Evolutionary conservation across 108 stramenopile species (phyloP).

Genomic region (Heterococcus sp.): DNA sequence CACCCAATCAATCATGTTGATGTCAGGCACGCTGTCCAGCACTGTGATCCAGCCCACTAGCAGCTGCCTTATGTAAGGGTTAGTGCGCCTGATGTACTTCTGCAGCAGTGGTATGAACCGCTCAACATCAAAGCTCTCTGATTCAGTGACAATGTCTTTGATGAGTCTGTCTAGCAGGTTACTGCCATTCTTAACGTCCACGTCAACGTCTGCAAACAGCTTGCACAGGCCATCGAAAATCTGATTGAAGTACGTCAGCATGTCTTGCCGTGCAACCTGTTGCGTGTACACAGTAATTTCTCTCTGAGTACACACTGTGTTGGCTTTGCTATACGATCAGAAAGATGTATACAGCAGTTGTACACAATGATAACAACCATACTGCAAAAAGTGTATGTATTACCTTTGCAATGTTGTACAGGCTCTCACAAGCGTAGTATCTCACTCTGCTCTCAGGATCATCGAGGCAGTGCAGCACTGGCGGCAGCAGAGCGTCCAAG

Average conservation of each 20-base stretch:
- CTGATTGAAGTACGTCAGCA: constrained; percentile 82
- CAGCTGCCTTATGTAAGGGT: constrained; percentile 92
- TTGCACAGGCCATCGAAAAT: constrained; percentile 94
- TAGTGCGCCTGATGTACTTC: constrained; percentile 87
- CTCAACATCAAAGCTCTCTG: constrained; percentile 83
- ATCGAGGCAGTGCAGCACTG: constrained; percentile 94
- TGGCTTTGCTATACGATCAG: no score
- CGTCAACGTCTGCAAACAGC: constrained; percentile 88
- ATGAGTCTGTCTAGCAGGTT: constrained; percentile 81
- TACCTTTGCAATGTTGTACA: constrained; percentile 97
- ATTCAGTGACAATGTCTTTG: constrained; percentile 90
- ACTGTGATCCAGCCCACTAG: constrained; percentile 91
- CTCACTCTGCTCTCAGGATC: constrained; percentile 92
- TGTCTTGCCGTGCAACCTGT: constrained; percentile 69
- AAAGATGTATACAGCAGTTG: no score
- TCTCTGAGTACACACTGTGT: no score
- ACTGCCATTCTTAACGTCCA: constrained; percentile 96
- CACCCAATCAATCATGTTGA: constrained; percentile 82
- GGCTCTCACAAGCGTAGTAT: constrained; percentile 94
- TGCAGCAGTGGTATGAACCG: constrained; percentile 90
- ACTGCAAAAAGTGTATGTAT: no score
- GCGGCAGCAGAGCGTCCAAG: constrained; percentile 80
- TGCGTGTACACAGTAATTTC: no score
- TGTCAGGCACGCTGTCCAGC: constrained; percentile 90
- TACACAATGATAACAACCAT: no score